Evolutionary conservation across 2,329 filamentous ascomycete species (phyloP), one percentile per base, ranked within the genome.

Genomic region (Ustilaginoidea virens): DNA sequence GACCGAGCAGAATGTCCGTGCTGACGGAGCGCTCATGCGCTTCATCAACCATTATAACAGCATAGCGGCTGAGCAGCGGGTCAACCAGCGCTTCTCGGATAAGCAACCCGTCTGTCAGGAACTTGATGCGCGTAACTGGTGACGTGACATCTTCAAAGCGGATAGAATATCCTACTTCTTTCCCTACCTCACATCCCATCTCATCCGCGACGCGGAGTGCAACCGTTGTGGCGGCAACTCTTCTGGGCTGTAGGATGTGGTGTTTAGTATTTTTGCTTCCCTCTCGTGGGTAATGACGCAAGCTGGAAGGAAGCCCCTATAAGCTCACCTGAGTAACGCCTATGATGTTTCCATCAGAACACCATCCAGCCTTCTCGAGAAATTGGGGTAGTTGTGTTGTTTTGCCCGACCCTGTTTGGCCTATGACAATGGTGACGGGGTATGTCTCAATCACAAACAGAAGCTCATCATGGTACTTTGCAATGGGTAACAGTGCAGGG

Each of bases 1-100:
- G 60, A 0, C 90, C 87, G 4, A 98, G 66, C 6, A 96, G 62
- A 9, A 98, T 71, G 46, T 98, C 90, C 1, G 86, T 92, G 49
- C 82, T 92, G 34, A 96, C 68, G 27, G 85, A 93, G 30, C 90
- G 68, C 53, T 96, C 87, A 48, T 98, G 90, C 5, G 87, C 90
- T 55, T 96, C 87, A 47, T 98, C 90, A 6, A 98, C 80, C 83
- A 98, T 94, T 42, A 98, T 82, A 25, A 93, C 79, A 0, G 85
- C 92, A 49, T 98, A 98, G 8, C 83, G 70, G 13, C 81, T 90
- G 20, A 98, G 57, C 4, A 96, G 57, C 9, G 90, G 90, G 51
- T 98, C 90, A 4, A 94, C 81, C 4, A 98, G 66, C 17, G 87
- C 90, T 55, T 98, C 90, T 43, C 87, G 66, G 30, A 98, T 72